Percentiles rank a stretch among this genome's conserved stretches.
phyloP scores from a whole-genome alignment of 192 early-diverging fungal genomes.

The Linnemannia zychae region DNA sequence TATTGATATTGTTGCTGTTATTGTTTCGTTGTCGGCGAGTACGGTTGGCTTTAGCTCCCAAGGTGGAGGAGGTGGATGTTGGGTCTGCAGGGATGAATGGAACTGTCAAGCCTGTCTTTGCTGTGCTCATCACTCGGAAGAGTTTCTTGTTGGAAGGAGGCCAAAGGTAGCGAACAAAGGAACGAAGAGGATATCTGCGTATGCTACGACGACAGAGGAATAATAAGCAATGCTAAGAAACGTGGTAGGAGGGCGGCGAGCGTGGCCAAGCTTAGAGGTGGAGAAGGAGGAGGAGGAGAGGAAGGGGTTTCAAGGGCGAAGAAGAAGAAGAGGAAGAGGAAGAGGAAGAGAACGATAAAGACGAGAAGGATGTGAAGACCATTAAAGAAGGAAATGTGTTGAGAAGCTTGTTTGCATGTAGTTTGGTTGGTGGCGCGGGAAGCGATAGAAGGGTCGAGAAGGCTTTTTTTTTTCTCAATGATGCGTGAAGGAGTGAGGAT shows the following conservation, averaged over 20 bases:
- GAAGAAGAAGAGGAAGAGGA: not conserved
- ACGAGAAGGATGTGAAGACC: not conserved
- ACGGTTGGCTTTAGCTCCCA: slow-evolving; percentile 25
- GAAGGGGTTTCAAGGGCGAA: not conserved
- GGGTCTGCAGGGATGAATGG: slow-evolving; percentile 48
- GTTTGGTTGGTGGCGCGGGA: not conserved
- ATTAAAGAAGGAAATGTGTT: not conserved
- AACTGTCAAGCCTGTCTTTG: slow-evolving; percentile 57
- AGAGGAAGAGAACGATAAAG: slow-evolving; percentile 3
- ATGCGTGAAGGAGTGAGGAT: not conserved
- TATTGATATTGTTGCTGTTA: slow-evolving; percentile 5
- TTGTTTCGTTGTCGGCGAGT: slow-evolving; percentile 31
- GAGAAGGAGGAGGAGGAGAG: slow-evolving; percentile 5
- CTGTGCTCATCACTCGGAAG: slow-evolving; percentile 56
- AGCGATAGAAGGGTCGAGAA: not conserved
- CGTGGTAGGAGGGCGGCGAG: not conserved
- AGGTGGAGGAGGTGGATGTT: slow-evolving; percentile 12
- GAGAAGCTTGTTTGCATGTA: not conserved
- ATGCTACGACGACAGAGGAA: not conserved
- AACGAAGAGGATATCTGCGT: not conserved
- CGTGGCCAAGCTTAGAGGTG: slow-evolving; percentile 20
- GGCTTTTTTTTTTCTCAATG: not conserved
- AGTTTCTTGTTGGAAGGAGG: not conserved
- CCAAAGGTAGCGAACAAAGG: not conserved
- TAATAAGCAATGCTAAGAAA: not conserved